Percentiles rank a stretch among this genome's conserved stretches.
Evolutionary conservation across 805 yeast genomes (phyloP).

Genomic region (Saturnispora quitensis): DNA sequence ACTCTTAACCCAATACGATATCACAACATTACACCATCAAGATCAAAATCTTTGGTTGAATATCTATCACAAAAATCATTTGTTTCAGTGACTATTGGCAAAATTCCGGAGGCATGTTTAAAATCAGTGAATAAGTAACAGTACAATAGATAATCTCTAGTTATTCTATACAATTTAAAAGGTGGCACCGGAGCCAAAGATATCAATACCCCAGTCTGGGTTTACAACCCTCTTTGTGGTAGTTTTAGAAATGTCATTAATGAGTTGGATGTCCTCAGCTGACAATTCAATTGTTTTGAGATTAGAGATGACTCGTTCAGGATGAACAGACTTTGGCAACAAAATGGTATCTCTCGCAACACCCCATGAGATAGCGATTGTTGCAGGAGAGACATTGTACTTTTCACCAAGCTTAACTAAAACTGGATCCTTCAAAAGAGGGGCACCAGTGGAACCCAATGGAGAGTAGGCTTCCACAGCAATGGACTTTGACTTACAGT

Average conservation of each 20-base stretch:
- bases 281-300: constrained; percentile 27
- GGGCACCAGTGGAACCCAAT: constrained; percentile 53
- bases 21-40: too few relatives aligned
- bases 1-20: too few relatives aligned
- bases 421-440: constrained; percentile 37
- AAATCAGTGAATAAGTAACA: background rate
- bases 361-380: constrained; percentile 49
- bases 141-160: background rate
- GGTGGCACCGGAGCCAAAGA: constrained; percentile 4
- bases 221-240: constrained; percentile 8
- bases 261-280: constrained; percentile 29
- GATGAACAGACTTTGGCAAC: constrained; percentile 30
- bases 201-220: constrained; percentile 14
- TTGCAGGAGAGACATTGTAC: constrained; percentile 38
- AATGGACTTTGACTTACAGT: constrained; percentile 43
- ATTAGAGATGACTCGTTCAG: constrained; percentile 29
- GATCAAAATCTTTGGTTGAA: too few relatives aligned
- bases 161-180: too few relatives aligned
- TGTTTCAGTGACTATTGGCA: too few relatives aligned
- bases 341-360: constrained; percentile 40
- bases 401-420: constrained; percentile 39
- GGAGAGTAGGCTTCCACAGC: constrained; percentile 73
- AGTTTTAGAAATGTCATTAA: constrained; percentile 12
- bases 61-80: too few relatives aligned
- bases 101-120: too few relatives aligned